Evolutionary conservation across 1,284 basidiomycete species (phyloP).

Genomic region (Volvariella surrecta): DNA sequence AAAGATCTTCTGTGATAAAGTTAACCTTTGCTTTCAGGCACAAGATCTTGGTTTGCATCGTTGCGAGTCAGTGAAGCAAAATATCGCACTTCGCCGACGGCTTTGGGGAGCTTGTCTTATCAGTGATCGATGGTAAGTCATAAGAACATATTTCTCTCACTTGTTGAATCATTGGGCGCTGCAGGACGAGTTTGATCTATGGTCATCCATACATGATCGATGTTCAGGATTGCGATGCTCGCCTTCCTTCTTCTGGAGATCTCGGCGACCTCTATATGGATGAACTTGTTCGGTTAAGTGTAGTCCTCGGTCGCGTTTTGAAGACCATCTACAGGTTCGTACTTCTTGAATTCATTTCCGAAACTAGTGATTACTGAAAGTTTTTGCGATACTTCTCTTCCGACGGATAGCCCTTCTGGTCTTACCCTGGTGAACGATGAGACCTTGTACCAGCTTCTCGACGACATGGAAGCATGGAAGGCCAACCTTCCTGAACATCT

Average conservation of each 20-base stretch:
- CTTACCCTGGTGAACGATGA: slow-evolving; percentile 77
- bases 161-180: slow-evolving; percentile 10
- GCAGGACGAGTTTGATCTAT: slow-evolving; percentile 70
- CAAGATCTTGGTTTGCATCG: slow-evolving; percentile 91
- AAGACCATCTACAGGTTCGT: slow-evolving; percentile 84
- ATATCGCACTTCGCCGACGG: slow-evolving; percentile 74
- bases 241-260: slow-evolving; percentile 74
- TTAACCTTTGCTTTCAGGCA: slow-evolving; percentile 40
- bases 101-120: slow-evolving; percentile 91
- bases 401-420: slow-evolving; percentile 65
- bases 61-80: slow-evolving; percentile 70
- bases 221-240: slow-evolving; percentile 87
- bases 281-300: slow-evolving; percentile 81
- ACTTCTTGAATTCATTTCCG: slow-evolving; percentile 1
- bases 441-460: slow-evolving; percentile 58
- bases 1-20: slow-evolving; percentile 6
- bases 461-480: slow-evolving; percentile 76
- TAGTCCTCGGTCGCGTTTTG: slow-evolving; percentile 79
- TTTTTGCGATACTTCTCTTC: too few species aligned
- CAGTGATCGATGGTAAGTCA: slow-evolving; percentile 77
- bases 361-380: background rate
- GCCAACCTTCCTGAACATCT: slow-evolving; percentile 66
- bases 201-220: slow-evolving; percentile 90
- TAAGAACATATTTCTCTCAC: background rate
- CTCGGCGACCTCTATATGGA: slow-evolving; percentile 65